Percentiles rank a stretch among this genome's conserved stretches.
Conservation (phyloP, 192 early-diverging fungal species). For the Linnemannia hyalina region DNA sequence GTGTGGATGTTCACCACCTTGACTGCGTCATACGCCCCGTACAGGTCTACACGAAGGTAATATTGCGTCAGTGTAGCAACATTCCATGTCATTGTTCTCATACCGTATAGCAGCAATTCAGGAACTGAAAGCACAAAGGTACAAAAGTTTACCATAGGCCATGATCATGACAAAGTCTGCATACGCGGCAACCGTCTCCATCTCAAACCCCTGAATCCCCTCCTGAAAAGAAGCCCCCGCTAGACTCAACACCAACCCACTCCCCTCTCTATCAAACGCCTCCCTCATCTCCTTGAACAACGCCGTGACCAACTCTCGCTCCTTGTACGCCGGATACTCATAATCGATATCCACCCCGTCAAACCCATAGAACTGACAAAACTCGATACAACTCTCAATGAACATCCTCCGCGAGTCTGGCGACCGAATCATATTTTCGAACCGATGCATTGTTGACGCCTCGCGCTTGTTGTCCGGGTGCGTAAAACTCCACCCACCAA, state of each 20-base stretch:
- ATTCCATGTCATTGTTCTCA: background rate
- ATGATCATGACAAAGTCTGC: conserved; percentile 82
- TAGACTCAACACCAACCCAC: conserved; percentile 22
- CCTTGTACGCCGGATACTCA: conserved; percentile 64
- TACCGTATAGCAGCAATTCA: background rate
- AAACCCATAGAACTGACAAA: conserved; percentile 40
- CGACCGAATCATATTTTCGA: conserved; percentile 62
- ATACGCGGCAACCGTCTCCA: conserved; percentile 57
- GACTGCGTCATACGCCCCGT: conserved; percentile 63
- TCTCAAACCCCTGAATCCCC: conserved; percentile 34
- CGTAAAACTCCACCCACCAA: conserved; percentile 76
- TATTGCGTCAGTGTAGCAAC: background rate
- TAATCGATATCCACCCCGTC: conserved; percentile 70
- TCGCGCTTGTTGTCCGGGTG: conserved; percentile 27
- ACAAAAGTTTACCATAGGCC: conserved; percentile 69
- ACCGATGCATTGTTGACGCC: conserved; percentile 37
- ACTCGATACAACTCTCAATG: conserved; percentile 53
- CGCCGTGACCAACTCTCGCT: conserved; percentile 49
- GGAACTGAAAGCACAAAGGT: background rate
- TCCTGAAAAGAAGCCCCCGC: conserved; percentile 39
- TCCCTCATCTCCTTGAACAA: conserved; percentile 75
- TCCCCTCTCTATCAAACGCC: conserved; percentile 63
- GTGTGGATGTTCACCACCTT: conserved; percentile 60
- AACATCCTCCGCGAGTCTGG: conserved; percentile 58
- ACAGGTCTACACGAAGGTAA: conserved; percentile 15